Evolutionary conservation across 2,329 filamentous ascomycete genomes (phyloP), one percentile per base, ranked within the genome.

Genomic region (Penicillium sp.): DNA sequence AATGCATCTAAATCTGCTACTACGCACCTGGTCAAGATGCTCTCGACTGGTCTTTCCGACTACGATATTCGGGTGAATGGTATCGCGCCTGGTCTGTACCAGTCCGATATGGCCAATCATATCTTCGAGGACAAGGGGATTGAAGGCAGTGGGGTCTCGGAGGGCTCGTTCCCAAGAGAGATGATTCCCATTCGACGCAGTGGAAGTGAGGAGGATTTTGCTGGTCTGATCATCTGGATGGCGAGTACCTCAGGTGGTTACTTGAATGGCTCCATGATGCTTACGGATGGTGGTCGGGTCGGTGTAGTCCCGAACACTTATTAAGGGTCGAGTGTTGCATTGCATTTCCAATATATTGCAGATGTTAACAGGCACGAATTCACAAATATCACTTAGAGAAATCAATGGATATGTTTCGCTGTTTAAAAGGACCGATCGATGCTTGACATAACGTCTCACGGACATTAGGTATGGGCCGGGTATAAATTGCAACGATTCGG

Each of bases 161-260:
- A 75, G 41, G 75, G 74, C 2, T 69, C 69, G 1, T 71, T 76
- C 27, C 55, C 74, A 12, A 77, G 71, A 54, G 70, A 69, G 1
- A 66, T 75, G 44, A 76, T 86, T 36, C 86, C 86, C 0, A 70
- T 84, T n/a, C 79, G 80, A 33, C 75, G 86, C 39, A 77, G 81
- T 54, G 86, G 86, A 1, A 78, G 80, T 33, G 79, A 84, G 51
- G 71, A 83, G 59, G 86, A 88, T 62, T 83, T 90, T 75, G 83
- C 80, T 1, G 85, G 86, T 1, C 75, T 83, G 41, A 78, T 89
- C 21, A 66, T 90, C 44, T 89, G 85, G 73, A 74, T 90, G 64
- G 83, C 82, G 3, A 84, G 83, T 42, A 74, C 80, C 55, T 85
- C 85, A 2, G 87, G 87, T 1, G 82, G 81, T 3, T 89, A 87